Evolutionary conservation across 805 yeast species (phyloP), one percentile per base, ranked within the genome.

Genomic region (Ogataea naganishii): DNA sequence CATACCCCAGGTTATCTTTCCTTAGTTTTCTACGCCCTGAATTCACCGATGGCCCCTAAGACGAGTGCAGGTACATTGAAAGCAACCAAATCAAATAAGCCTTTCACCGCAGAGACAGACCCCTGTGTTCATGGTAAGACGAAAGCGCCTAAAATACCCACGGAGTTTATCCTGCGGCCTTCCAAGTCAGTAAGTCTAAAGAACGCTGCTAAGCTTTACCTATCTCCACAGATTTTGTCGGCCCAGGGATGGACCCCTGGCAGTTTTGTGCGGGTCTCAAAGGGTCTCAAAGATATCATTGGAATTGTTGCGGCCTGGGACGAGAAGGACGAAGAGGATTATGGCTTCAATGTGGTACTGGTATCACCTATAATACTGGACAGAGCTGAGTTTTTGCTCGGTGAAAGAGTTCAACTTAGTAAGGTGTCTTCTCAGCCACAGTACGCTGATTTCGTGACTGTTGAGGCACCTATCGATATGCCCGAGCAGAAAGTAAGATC

Each of bases 341-440:
- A 41, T 18, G 46, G 37, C 18, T 18, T 44, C 19, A 37, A 49
- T 25, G 51, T 55, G 12, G 37, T 56, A 14, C 37, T 46, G 17
- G 29, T 56, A 2, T 39, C 54, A 6, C 35, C 39, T 5, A 22
- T 28, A 7, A 43, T 37, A 25, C 29, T 47, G 11, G 34, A 36
- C 15, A 24, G 40, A n/a, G 36, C 38, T 20, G 47, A 44, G 6
- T 40, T 46, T 16, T 32, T 50, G 14, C 32, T 50, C 7, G 61
- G 62, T 18, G 58, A 55, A 15, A 39, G 60, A 27, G 46, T 51
- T 1, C 57, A 58, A 18, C 39, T 89, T 0, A 44, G 47, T 9
- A 76, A 67, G 40, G 57, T 60, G 14, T 29, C 53, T 5, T 41
- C 50, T 3, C 80, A 72, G 33, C 84, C 86, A 4, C 53, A 41